A percentile compares a stretch with the other conserved stretches of the same genome.
These are phyloP conservation scores for Talaromyces trachyspermus DNA, from an alignment of 495 filamentous ascomycete genomes.

Conservation along the genomic window DNA sequence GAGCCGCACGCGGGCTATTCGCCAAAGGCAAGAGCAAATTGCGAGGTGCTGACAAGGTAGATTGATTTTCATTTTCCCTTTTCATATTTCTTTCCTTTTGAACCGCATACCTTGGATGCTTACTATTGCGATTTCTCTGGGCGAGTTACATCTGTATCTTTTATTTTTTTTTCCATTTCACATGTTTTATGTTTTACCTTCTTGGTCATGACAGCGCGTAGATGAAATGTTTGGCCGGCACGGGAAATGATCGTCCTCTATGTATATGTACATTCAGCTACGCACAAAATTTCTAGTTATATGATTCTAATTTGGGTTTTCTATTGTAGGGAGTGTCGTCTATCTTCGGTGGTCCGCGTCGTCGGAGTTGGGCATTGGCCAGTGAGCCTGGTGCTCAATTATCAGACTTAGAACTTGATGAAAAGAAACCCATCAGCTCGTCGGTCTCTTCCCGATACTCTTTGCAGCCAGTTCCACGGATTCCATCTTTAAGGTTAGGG, in stretches of 20 bases:
- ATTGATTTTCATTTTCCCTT: slow-evolving; percentile 33
- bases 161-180: slow-evolving; percentile 14
- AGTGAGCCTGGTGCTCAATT: background rate
- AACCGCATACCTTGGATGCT: slow-evolving; percentile 21
- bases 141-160: slow-evolving; percentile 33
- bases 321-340: slow-evolving; percentile 37
- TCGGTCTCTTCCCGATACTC: slow-evolving; percentile 5
- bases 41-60: slow-evolving; percentile 73
- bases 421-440: background rate
- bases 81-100: slow-evolving; percentile 26
- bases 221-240: slow-evolving; percentile 20
- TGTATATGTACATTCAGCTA: slow-evolving; percentile 11
- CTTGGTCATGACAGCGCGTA: slow-evolving; percentile 14
- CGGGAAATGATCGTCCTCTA: slow-evolving; percentile 10
- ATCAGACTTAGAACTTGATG: background rate
- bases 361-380: background rate
- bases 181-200: slow-evolving; percentile 12
- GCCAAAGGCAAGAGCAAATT: slow-evolving; percentile 81
- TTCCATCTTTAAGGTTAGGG: slow-evolving; percentile 1
- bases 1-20: slow-evolving; percentile 75
- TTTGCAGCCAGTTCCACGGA: slow-evolving; percentile 1
- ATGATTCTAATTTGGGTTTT: slow-evolving; percentile 31
- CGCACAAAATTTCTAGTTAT: slow-evolving; percentile 11
- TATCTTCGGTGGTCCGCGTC: slow-evolving; percentile 12
- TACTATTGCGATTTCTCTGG: slow-evolving; percentile 11